These are phyloP conservation scores for Lactarius pseudohatsudake DNA, from an alignment of 768 basidiomycete genomes.

Conservation along the genomic window DNA sequence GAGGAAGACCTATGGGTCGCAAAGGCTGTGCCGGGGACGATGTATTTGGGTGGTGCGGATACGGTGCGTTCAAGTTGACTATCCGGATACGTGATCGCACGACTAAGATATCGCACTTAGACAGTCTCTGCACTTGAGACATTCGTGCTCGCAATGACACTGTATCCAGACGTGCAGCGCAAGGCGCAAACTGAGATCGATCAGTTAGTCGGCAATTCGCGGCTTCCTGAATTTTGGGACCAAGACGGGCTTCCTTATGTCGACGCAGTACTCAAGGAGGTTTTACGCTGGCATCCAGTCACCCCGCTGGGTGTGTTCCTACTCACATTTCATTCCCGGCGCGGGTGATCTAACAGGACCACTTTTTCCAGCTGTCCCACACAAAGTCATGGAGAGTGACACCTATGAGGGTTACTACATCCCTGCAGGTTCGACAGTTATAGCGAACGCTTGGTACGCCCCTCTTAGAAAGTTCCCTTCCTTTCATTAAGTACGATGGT, in stretches of 20 bases:
- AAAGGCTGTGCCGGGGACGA: not conserved
- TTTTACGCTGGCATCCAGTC: constrained; percentile 5
- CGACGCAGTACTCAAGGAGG: not conserved
- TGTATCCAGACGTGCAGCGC: not conserved
- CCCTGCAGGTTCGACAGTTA: not conserved
- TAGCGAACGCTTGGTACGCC: not conserved
- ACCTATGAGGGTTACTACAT: not conserved
- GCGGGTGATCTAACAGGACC: not conserved
- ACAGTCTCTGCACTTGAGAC: not conserved
- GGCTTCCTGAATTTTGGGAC: not conserved
- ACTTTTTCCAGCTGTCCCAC: not conserved
- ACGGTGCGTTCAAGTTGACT: not conserved
- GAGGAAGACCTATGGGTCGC: not conserved
- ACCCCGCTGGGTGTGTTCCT: not conserved
- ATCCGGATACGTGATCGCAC: not conserved
- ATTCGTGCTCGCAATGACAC: not conserved
- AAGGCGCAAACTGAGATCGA: not conserved
- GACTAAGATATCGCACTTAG: not conserved
- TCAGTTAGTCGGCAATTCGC: not conserved
- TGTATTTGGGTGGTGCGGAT: not conserved
- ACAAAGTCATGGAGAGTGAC: not conserved
- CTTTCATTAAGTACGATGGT: no score
- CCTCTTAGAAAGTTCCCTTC: no score
- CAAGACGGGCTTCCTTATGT: not conserved
- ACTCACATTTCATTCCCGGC: not conserved